Conservation (phyloP, 2,329 filamentous ascomycete species). For the Aspergillus chevalieri region DNA sequence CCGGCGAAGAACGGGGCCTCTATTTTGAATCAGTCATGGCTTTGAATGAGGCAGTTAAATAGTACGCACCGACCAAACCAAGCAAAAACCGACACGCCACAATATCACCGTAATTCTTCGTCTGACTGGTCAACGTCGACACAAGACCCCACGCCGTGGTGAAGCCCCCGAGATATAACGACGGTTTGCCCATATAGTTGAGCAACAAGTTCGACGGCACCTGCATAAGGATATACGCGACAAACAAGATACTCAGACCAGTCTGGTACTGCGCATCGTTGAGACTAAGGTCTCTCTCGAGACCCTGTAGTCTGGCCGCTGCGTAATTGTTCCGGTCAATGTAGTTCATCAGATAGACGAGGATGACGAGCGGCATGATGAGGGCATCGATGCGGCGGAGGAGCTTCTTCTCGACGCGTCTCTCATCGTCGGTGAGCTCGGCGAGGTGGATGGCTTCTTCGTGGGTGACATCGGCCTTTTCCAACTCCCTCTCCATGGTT, state of each 20-base stretch:
- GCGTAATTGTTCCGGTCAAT: slow-evolving; percentile 36
- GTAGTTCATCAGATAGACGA: slow-evolving; percentile 41
- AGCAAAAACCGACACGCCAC: slow-evolving; percentile 43
- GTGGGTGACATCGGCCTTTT: slow-evolving; percentile 13
- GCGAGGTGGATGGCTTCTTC: slow-evolving; percentile 31
- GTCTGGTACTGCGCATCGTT: slow-evolving; percentile 34
- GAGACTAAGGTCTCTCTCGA: slow-evolving; percentile 33
- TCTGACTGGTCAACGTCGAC: slow-evolving; percentile 39
- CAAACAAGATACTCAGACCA: slow-evolving; percentile 40
- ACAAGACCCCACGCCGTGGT: slow-evolving; percentile 42
- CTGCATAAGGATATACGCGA: slow-evolving; percentile 41
- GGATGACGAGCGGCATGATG: slow-evolving; percentile 38
- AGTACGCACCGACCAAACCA: slow-evolving; percentile 24
- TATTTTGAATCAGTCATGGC: too few relatives aligned
- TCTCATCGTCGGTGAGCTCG: slow-evolving; percentile 26
- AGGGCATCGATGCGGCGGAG: slow-evolving; percentile 31
- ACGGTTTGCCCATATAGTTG: slow-evolving; percentile 38
- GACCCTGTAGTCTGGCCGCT: slow-evolving; percentile 39
- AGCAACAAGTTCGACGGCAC: slow-evolving; percentile 44
- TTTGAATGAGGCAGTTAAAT: too few relatives aligned
- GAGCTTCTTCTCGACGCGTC: slow-evolving; percentile 32
- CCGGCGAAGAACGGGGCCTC: slow-evolving; percentile 46
- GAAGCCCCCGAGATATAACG: slow-evolving; percentile 41
- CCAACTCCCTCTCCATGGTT: slow-evolving; percentile 5
- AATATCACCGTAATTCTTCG: slow-evolving; percentile 37